A percentile compares a stretch with the other conserved stretches of the same genome.
Conservation (phyloP, 139 green algal species). For the Chlamydomonas sphaeroides region DNA sequence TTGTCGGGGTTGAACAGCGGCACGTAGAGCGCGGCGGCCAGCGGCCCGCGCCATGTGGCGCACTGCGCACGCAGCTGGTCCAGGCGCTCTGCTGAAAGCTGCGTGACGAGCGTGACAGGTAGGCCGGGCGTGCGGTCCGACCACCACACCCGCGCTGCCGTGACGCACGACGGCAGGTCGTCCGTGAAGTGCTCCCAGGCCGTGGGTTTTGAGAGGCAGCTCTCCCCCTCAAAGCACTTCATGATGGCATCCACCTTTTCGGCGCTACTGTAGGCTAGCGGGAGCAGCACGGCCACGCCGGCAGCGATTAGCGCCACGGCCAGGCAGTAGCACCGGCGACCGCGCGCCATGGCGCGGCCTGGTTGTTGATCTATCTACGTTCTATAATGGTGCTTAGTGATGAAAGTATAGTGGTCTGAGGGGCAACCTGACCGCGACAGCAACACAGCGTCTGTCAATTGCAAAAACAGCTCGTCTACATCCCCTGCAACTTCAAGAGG, state of each 20-base stretch:
- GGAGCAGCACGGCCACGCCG: no score
- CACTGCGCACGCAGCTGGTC: conserved; percentile 48
- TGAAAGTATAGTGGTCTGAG: no score
- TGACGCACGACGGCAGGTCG: conserved; percentile 44
- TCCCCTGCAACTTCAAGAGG: no score
- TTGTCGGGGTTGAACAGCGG: background rate
- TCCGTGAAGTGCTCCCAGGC: conserved; percentile 49
- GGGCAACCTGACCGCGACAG: no score
- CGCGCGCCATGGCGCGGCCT: no score
- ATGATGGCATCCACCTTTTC: background rate
- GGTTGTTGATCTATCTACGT: no score
- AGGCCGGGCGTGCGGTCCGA: background rate
- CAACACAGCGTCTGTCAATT: no score
- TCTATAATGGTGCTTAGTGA: no score
- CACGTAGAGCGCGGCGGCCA: conserved; percentile 51
- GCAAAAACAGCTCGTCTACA: no score
- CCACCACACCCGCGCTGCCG: conserved; percentile 39
- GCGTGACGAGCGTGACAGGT: conserved; percentile 53
- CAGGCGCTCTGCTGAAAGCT: conserved; percentile 47
- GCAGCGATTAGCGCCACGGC: no score
- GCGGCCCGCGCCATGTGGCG: conserved; percentile 39
- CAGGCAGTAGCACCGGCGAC: no score
- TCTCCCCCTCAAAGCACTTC: conserved; percentile 11
- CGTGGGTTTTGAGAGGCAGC: conserved; percentile 30
- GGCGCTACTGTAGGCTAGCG: no score